Evolutionary conservation across 805 yeast species (phyloP), one percentile per base, ranked within the genome.

Genomic region (Limtongia smithiae): DNA sequence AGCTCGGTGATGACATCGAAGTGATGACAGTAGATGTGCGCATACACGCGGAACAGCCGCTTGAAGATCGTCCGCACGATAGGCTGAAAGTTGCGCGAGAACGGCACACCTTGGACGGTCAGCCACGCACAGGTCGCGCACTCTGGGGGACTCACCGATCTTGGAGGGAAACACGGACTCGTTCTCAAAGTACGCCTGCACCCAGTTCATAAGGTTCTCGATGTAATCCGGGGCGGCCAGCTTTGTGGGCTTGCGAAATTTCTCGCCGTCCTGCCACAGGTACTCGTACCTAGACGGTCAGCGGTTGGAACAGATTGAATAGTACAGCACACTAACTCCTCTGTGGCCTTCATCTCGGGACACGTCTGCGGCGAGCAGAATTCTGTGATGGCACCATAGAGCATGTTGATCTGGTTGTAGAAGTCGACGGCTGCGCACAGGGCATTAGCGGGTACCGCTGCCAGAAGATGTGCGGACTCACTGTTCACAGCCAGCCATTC

Each of bases 11-110:
- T 85, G 68, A 91, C 96, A 65, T 89, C 96, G 68, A 93, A 91
- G 67, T 93, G 99, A 64, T 93, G 97, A 64, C 98, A 93, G 68
- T 93, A 93, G 37, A 93, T 86, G 69, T 93, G 99, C 1, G 98
- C 97, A 64, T 93, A 93, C 3, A 93, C 89, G 65, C 98, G 77
- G 68, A 90, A 93, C 43, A 93, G 72, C 58, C 98, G 78, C 68
- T 91, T 88, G 74, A 93, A 80, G 40, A 93, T 87, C 17, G 95
- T 90, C 62, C 82, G 84, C 37, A 88, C 85, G 54, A 87, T 75
- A 6, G 81, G 76, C 20, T 81, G 81, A 62, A 94, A 90, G 58
- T 83, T 87, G 44, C 81, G 81, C 6, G 96, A 93, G 68, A 93
- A 93, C 2, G 94, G 89, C n/a, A 85, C 90, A 14, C 57, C 55